Evolutionary conservation across 768 basidiomycete species (phyloP), one percentile per base, ranked within the genome.

Genomic region (Hortiboletus campestris): DNA sequence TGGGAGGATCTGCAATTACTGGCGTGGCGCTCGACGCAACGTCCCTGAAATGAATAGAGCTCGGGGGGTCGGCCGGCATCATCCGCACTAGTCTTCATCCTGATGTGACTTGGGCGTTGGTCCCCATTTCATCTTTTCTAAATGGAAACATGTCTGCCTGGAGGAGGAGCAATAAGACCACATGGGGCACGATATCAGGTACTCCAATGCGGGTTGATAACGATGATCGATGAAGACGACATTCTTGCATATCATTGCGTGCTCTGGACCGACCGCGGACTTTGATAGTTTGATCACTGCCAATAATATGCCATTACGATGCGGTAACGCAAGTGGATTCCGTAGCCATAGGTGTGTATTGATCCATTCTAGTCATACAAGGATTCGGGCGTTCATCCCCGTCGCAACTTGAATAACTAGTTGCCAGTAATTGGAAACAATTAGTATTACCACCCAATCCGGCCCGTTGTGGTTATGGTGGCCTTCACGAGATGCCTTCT

Each of bases 181-280:
- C 41, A 56, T 56, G 44, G n/a, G 11, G 57, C 13, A 38, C 29
- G 8, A 35, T 10, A 22, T 14, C 52, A 53, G 47, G 44, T 20
- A 49, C 40, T 28, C 14, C 40, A 31, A 38, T 43, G 29, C 7
- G 41, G 34, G 35, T 35, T 39, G 36, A n/a, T n/a, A n/a, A n/a
- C n/a, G n/a, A n/a, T n/a, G n/a, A 53, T 42, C 32, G 3, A 13
- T 46, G 14, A 16, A 40, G 19, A 19, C 31, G 25, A 38, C 19
- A 36, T 53, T 52, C 44, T 49, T 25, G 56, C 25, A 36, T 31
- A 17, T 3, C 45, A 34, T 62, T 46, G 36, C 28, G 19, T 32
- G 41, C 16, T 42, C 12, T 13, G 28, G n/a, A 19, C 28, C 2
- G 53, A 46, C 55, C 54, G 44, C 43, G 55, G 39, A 41, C 31